These are phyloP conservation scores for Alternaria triticina DNA, from an alignment of 2,329 filamentous ascomycete species.

Conservation along the genomic window DNA sequence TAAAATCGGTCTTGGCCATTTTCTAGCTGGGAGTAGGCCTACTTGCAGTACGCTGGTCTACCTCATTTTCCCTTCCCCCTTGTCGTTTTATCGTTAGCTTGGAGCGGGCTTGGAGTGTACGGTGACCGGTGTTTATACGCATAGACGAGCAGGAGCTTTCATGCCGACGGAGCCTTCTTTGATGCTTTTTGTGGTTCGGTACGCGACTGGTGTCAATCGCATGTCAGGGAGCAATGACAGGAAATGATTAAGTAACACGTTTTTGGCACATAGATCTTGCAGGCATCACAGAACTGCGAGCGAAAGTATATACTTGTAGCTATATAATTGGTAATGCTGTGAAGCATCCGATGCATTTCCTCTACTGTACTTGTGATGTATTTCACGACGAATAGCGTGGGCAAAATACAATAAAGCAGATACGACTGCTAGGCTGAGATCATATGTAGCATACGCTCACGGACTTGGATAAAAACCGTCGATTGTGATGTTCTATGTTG, in stretches of 20 bases:
- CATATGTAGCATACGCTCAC: not conserved
- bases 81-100: conserved; percentile 38
- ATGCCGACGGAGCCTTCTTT: conserved; percentile 25
- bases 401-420: not conserved
- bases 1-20: not conserved
- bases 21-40: not conserved
- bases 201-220: conserved; percentile 24
- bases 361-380: not conserved
- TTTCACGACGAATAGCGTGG: not conserved
- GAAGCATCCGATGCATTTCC: not conserved
- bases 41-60: not conserved
- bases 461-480: not conserved
- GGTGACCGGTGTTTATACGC: conserved; percentile 36
- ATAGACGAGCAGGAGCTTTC: conserved; percentile 43
- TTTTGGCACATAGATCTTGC: conserved; percentile 41
- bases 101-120: conserved; percentile 30
- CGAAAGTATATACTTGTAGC: conserved; percentile 31
- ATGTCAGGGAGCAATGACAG: conserved; percentile 35
- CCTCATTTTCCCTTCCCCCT: conserved; percentile 25
- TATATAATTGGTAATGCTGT: conserved; percentile 47
- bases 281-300: conserved; percentile 24
- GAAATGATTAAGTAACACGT: conserved; percentile 38
- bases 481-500: not conserved
- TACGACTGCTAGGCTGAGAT: not conserved
- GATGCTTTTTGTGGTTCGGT: conserved; percentile 15